These are phyloP conservation scores for Trapa incisa DNA, from an alignment of 345 rosid genomes.

Conservation along the genomic window DNA sequence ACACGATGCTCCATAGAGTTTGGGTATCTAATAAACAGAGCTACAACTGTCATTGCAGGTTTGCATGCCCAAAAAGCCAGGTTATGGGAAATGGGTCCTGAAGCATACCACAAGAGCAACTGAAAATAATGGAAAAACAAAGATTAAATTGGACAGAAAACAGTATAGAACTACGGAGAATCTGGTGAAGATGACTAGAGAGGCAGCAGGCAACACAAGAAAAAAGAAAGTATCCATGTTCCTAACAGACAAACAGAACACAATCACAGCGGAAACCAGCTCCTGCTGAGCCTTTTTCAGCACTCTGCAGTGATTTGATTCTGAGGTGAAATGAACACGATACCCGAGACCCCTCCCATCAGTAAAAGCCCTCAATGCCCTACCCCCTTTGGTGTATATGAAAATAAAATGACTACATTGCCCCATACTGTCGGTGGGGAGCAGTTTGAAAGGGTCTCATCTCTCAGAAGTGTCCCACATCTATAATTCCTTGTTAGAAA, in stretches of 20 bases:
- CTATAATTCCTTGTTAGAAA: slow-evolving; percentile 1
- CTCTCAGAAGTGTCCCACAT: not conserved
- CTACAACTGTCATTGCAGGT: not conserved
- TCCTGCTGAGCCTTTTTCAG: not conserved
- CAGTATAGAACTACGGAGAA: not conserved
- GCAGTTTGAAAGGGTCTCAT: not conserved
- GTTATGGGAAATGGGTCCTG: not conserved
- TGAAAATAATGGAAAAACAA: not conserved
- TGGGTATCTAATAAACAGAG: not conserved
- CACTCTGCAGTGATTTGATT: not conserved
- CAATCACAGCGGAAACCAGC: not conserved
- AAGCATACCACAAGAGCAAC: not conserved
- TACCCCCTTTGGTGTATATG: not conserved
- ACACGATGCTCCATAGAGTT: not conserved
- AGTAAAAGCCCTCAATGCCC: not conserved
- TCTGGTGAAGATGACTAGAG: too few species aligned
- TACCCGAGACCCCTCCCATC: not conserved
- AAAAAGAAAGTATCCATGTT: not conserved
- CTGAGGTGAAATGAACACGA: not conserved
- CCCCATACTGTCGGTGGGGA: slow-evolving; percentile 9
- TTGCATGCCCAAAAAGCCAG: not conserved
- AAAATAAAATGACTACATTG: not conserved
- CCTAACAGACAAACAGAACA: not conserved
- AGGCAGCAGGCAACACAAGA: not conserved
- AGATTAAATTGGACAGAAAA: not conserved